phyloP scores from a whole-genome alignment of 2,329 filamentous ascomycete genomes.

The Fusarium succisae region DNA sequence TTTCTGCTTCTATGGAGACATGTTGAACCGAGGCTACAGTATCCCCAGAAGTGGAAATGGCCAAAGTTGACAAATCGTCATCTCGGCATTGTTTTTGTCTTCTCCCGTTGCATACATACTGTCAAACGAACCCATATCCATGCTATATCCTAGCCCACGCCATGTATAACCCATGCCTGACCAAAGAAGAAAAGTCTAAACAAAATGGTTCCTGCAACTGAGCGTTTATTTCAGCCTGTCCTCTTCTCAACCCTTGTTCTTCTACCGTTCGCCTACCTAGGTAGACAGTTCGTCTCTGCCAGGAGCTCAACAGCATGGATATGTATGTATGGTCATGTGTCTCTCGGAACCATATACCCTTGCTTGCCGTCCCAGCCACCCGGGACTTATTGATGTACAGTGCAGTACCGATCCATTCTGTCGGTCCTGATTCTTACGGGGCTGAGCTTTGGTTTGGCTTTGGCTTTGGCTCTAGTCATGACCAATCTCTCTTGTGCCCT shows the following conservation, averaged over 20 bases:
- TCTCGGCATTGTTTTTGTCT: constrained; percentile 18
- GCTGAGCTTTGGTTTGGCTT: not conserved
- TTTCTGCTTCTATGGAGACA: not conserved
- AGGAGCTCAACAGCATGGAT: not conserved
- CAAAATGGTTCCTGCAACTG: not conserved
- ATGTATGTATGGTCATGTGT: not conserved
- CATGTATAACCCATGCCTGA: not conserved
- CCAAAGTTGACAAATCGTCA: constrained; percentile 1
- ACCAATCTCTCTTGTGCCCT: constrained; percentile 18
- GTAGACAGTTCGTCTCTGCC: not conserved
- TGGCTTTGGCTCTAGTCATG: not conserved
- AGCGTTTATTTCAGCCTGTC: constrained; percentile 30
- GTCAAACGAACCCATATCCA: not conserved
- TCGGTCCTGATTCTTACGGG: constrained; percentile 9
- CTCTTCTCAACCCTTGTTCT: not conserved
- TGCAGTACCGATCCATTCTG: constrained; percentile 16
- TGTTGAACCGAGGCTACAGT: not conserved
- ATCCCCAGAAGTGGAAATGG: not conserved
- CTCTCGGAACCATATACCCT: constrained; percentile 17
- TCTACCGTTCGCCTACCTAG: constrained; percentile 14
- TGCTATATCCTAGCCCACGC: not conserved
- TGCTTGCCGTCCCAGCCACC: constrained; percentile 33
- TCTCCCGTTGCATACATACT: not conserved
- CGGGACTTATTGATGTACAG: constrained; percentile 23
- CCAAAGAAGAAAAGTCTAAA: constrained; percentile 10